Evolutionary conservation across 2,329 filamentous ascomycete genomes (phyloP), one percentile per base, ranked within the genome.

Genomic region (Fonsecaea pugnacius): DNA sequence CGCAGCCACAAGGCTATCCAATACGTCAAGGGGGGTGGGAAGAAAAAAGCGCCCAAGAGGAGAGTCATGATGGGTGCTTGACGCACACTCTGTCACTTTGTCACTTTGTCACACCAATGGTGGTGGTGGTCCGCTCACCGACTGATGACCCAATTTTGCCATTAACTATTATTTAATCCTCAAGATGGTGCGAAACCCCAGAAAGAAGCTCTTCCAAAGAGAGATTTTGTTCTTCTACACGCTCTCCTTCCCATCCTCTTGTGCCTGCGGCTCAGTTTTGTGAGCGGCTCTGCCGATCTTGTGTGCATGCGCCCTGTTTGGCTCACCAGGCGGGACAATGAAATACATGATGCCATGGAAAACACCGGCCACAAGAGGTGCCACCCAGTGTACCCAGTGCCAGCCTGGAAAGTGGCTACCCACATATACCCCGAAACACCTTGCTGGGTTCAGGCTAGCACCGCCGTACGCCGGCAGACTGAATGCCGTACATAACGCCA

Each of bases 1-100:
- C 80, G 84, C 63, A 83, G 80, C 0, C 92, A 96, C 72, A 83
- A 82, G 69, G 89, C 88, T 68, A 85, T 89, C 56, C 84, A 84
- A 67, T 89, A 86, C 40, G 66, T 67, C 43, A 71, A 69, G 46
- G 69, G 69, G 14, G 69, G 66, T 10, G 61, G 63, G 50, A 67
- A 64, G 58, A 71, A 69, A 48, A 69, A 70, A 40, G 50, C 60
- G 32, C 62, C 62, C 27, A 67, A 62, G 52, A 62, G 64, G 43
- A 69, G 60, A 55, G 62, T 62, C 30, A 67, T 67, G 67, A 38
- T 65, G 35, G 67, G 67, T 32, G 57, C 66, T 21, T 68, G 60
- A 64, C 16, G 7, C 38, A 16, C 27, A 30, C 27, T n/a, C n/a
- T n/a, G n/a, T n/a, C n/a, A n/a, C n/a, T n/a, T n/a, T n/a, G n/a